A percentile compares a stretch with the other conserved stretches of the same genome.
These are phyloP conservation scores for Thielaviopsis euricoi DNA, from an alignment of 2,329 filamentous ascomycete species.

Conservation along the genomic window DNA sequence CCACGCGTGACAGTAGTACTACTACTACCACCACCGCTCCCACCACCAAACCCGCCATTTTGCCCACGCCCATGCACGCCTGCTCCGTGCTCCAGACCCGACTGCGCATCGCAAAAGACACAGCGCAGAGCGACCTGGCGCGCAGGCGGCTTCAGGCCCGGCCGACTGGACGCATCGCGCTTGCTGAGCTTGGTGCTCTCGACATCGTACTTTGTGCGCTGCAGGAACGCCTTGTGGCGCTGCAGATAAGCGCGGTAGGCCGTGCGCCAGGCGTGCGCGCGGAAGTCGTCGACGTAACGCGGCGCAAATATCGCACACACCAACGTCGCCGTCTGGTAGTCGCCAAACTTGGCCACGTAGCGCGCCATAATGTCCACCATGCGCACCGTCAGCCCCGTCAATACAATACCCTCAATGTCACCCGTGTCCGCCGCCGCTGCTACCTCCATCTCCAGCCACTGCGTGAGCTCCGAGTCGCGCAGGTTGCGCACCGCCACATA, in stretches of 20 bases:
- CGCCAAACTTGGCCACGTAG: conserved; percentile 59
- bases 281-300: conserved; percentile 59
- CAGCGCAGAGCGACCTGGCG: conserved; percentile 61
- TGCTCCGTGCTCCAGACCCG: conserved; percentile 16
- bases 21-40: background rate
- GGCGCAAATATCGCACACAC: conserved; percentile 59
- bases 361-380: conserved; percentile 60
- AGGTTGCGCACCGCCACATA: conserved; percentile 56
- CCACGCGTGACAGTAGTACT: background rate
- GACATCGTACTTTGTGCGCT: conserved; percentile 62
- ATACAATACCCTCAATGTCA: conserved; percentile 59
- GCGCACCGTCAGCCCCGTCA: conserved; percentile 59
- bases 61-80: conserved; percentile 20
- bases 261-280: conserved; percentile 57
- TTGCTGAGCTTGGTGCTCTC: conserved; percentile 56
- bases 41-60: background rate
- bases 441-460: conserved; percentile 53
- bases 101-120: conserved; percentile 54
- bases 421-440: conserved; percentile 31
- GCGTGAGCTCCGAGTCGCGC: conserved; percentile 41
- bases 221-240: conserved; percentile 56
- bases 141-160: conserved; percentile 46
- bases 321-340: conserved; percentile 64
- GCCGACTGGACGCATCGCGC: conserved; percentile 35
- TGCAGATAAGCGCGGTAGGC: conserved; percentile 56